A percentile compares a stretch with the other conserved stretches of the same genome.
phyloP scores from a whole-genome alignment of 2,329 filamentous ascomycete species.

The Ophiostoma australiae region DNA sequence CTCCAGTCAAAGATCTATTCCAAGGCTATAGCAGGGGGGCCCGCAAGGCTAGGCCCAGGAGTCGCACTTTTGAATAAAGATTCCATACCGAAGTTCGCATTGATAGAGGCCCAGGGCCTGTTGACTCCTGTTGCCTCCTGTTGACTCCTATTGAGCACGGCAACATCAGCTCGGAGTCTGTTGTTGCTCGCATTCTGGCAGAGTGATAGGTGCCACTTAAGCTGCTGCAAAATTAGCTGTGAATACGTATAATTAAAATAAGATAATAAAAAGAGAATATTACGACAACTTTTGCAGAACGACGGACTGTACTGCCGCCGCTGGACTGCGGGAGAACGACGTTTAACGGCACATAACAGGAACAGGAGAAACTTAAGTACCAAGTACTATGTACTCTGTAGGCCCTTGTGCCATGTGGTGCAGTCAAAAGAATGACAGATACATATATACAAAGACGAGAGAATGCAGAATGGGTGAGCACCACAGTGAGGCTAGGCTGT shows the following conservation, averaged over 20 bases:
- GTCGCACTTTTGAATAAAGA: not conserved
- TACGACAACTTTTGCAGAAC: not conserved
- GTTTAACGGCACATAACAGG: not conserved
- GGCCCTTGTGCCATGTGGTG: not conserved
- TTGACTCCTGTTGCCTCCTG: not conserved
- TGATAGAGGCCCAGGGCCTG: not conserved
- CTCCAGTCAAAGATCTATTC: not conserved
- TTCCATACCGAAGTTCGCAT: not conserved
- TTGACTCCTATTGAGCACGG: not conserved
- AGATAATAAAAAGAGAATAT: no score
- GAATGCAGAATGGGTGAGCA: not conserved
- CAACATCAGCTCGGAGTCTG: not conserved
- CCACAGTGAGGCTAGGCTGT: not conserved
- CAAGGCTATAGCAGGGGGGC: not conserved
- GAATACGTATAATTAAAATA: not conserved
- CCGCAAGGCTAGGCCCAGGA: not conserved
- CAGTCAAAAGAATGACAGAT: not conserved
- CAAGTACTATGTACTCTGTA: not conserved
- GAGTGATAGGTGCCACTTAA: not conserved
- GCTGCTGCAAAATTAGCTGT: not conserved
- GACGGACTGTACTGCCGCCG: not conserved
- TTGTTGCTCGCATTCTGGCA: not conserved
- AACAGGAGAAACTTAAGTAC: not conserved
- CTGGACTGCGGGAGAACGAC: not conserved
- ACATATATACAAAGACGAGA: not conserved